Conservation (phyloP, 257 asterid species). For the Nicotiana paniculata region DNA sequence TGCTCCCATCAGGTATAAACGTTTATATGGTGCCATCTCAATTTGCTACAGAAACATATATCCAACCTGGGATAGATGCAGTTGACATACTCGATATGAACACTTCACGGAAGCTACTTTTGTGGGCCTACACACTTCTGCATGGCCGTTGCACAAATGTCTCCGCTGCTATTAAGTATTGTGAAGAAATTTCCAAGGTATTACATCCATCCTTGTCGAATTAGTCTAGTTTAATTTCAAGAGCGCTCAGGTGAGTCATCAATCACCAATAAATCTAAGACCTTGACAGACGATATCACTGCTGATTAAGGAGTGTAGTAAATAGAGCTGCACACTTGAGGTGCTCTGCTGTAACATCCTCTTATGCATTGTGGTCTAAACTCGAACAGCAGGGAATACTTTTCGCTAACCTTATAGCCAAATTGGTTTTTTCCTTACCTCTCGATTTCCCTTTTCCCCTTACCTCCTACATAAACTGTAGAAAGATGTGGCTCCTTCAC, state of each 20-base stretch:
- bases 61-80: constrained; percentile 93
- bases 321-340: not conserved
- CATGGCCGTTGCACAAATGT: constrained; percentile 70
- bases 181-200: constrained; percentile 88
- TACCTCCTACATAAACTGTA: not conserved
- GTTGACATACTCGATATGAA: constrained; percentile 90
- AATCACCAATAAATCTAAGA: not conserved
- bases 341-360: not conserved
- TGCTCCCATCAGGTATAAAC: constrained; percentile 93
- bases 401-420: not conserved
- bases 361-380: not conserved
- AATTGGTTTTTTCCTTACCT: not conserved
- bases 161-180: constrained; percentile 70
- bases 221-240: not conserved
- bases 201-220: not conserved
- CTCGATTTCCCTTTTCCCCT: not conserved
- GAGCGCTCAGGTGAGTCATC: not conserved
- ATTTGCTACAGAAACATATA: constrained; percentile 81
- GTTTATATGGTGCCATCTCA: constrained; percentile 87
- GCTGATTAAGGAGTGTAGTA: not conserved
- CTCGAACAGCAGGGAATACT: not conserved
- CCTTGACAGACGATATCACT: not conserved
- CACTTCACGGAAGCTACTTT: constrained; percentile 84
- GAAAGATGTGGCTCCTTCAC: not conserved
- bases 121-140: constrained; percentile 90